phyloP scores from a whole-genome alignment of 176 grass and related monocot species.

The Hyparrhenia diplandra region DNA sequence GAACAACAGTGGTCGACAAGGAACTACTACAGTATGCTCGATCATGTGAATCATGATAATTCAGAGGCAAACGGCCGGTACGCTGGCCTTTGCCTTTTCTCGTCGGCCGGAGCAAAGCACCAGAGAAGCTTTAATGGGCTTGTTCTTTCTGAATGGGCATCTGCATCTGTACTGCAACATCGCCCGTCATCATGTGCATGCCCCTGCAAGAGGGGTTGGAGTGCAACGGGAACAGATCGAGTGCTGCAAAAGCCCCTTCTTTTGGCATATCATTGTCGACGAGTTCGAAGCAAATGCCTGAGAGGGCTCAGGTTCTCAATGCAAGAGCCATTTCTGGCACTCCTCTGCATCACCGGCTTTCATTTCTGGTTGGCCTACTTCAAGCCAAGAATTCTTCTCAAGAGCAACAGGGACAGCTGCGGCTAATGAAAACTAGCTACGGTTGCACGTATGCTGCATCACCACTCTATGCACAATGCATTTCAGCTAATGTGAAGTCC shows the following conservation, averaged over 20 bases:
- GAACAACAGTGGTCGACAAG: neutral
- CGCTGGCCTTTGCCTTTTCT: neutral
- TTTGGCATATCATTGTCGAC: conserved; percentile 46
- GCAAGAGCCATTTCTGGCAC: conserved; percentile 35
- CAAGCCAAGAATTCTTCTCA: neutral
- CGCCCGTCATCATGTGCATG: conserved; percentile 28
- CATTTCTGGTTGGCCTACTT: neutral
- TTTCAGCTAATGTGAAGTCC: neutral
- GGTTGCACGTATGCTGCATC: neutral
- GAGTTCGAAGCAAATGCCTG: conserved; percentile 28
- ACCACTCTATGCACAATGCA: neutral
- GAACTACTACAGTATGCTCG: neutral
- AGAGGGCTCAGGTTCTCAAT: conserved; percentile 21
- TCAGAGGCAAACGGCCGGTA: conserved; percentile 24
- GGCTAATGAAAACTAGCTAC: neutral
- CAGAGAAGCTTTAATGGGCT: conserved; percentile 43
- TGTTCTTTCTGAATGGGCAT: conserved; percentile 22
- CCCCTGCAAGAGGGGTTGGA: conserved; percentile 6
- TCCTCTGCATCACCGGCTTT: neutral
- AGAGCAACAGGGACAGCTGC: neutral
- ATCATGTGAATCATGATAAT: conserved; percentile 10
- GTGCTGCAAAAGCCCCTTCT: conserved; percentile 49
- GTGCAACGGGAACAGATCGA: conserved; percentile 17
- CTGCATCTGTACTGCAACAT: conserved; percentile 3
- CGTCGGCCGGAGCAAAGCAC: conserved; percentile 22